Conservation (phyloP, 108 stramenopile genomes). For the Pseudonitzschia pungens region DNA sequence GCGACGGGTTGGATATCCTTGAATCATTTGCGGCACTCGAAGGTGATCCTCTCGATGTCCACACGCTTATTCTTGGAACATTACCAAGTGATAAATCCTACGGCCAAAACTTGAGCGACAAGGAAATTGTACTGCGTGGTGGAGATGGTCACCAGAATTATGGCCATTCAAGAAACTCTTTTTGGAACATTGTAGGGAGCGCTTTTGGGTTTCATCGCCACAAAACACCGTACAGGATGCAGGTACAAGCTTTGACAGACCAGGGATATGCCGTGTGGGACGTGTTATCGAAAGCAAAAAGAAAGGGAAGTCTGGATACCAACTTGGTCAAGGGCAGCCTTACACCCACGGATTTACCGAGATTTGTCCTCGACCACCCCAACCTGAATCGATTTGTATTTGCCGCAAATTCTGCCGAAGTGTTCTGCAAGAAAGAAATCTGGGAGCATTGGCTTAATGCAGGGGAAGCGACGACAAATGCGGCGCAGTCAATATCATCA, state of each 20-base stretch:
- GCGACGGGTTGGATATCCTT: not conserved
- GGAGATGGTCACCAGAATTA: slow-evolving; percentile 2
- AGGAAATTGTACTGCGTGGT: not conserved
- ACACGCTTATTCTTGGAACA: slow-evolving; percentile 4
- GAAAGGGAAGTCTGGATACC: not conserved
- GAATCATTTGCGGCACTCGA: not conserved
- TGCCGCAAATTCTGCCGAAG: not conserved
- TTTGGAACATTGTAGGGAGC: slow-evolving; percentile 3
- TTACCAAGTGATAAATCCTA: slow-evolving; percentile 1
- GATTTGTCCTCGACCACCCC: not conserved
- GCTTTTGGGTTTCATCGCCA: slow-evolving; percentile 4
- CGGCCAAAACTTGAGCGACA: not conserved
- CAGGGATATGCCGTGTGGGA: slow-evolving; percentile 1
- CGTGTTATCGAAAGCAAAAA: not conserved
- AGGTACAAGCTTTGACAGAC: not conserved
- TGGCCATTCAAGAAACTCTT: not conserved
- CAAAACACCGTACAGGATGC: not conserved
- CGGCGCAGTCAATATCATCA: no score
- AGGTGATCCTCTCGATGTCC: not conserved
- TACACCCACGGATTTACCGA: not conserved
- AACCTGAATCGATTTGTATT: slow-evolving; percentile 4
- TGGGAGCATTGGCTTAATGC: not conserved
- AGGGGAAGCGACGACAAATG: not conserved
- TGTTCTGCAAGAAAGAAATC: slow-evolving; percentile 5
- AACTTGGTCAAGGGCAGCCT: slow-evolving; percentile 1